phyloP scores from a whole-genome alignment of 169 alveolate genomes.

The Plasmodium gonderi region DNA sequence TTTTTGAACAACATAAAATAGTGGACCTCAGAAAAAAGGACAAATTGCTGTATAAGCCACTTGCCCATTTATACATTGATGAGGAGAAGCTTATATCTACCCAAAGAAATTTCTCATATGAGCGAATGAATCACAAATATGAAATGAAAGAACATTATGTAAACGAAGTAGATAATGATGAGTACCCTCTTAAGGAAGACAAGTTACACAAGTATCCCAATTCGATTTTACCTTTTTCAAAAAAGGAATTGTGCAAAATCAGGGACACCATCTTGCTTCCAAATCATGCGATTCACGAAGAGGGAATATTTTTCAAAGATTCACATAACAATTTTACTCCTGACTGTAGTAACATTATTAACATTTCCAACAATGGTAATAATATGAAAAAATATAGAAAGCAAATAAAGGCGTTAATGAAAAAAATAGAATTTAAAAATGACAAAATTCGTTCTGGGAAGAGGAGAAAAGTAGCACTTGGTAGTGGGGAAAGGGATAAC shows the following conservation, averaged over 20 bases:
- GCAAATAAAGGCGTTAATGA: not conserved
- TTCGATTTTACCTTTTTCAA: not conserved
- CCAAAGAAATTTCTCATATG: not conserved
- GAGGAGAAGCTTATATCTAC: not conserved
- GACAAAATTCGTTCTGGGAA: not conserved
- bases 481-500: not conserved
- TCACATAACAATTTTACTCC: not conserved
- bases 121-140: not conserved
- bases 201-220: too few species aligned
- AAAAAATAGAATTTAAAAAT: slow-evolving; percentile 11
- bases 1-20: slow-evolving; percentile 54
- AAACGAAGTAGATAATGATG: not conserved
- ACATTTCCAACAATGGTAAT: not conserved
- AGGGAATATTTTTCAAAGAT: not conserved
- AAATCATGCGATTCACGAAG: not conserved
- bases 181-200: too few species aligned
- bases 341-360: not conserved
- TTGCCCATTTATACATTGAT: slow-evolving; percentile 8
- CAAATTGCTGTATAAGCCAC: slow-evolving; percentile 6
- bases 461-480: not conserved
- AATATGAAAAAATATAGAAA: slow-evolving; percentile 11
- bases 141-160: not conserved
- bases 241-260: slow-evolving; percentile 2
- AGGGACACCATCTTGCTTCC: not conserved
- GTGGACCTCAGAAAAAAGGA: slow-evolving; percentile 38